Evolutionary conservation across 768 basidiomycete genomes (phyloP).

Genomic region (Neoboletus brunneissimus): DNA sequence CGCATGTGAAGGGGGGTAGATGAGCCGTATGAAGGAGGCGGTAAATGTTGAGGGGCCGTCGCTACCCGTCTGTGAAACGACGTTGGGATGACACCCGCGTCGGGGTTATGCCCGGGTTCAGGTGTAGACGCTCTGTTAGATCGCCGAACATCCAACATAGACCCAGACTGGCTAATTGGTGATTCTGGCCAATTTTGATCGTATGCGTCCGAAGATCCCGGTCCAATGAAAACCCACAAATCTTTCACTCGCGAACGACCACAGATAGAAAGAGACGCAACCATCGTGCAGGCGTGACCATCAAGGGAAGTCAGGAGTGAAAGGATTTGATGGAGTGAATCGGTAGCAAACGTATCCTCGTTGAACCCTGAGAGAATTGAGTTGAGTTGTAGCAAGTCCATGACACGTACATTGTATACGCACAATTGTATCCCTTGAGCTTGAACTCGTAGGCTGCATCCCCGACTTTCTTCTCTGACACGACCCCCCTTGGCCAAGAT

Average conservation of each 20-base stretch:
- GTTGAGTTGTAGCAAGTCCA: constrained; percentile 18
- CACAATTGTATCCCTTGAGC: constrained; percentile 78
- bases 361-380: constrained; percentile 59
- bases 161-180: constrained; percentile 35
- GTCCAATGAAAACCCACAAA: constrained; percentile 73
- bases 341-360: constrained; percentile 70
- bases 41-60: constrained; percentile 29
- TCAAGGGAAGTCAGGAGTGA: constrained; percentile 65
- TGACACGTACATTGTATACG: constrained; percentile 24
- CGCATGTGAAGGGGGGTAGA: constrained; percentile 32
- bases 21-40: constrained; percentile 12
- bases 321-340: constrained; percentile 71
- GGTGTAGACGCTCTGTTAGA: constrained; percentile 34
- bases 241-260: constrained; percentile 72
- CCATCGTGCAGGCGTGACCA: constrained; percentile 61
- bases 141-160: constrained; percentile 36
- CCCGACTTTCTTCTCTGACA: constrained; percentile 72
- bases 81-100: constrained; percentile 23
- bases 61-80: constrained; percentile 33
- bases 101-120: constrained; percentile 25
- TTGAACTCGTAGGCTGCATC: constrained; percentile 77
- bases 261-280: constrained; percentile 70
- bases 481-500: constrained; percentile 78
- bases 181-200: constrained; percentile 36
- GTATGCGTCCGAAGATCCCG: constrained; percentile 33